These are phyloP conservation scores for Xanthoceras sorbifolium DNA, from an alignment of 345 rosid species.

Conservation along the genomic window DNA sequence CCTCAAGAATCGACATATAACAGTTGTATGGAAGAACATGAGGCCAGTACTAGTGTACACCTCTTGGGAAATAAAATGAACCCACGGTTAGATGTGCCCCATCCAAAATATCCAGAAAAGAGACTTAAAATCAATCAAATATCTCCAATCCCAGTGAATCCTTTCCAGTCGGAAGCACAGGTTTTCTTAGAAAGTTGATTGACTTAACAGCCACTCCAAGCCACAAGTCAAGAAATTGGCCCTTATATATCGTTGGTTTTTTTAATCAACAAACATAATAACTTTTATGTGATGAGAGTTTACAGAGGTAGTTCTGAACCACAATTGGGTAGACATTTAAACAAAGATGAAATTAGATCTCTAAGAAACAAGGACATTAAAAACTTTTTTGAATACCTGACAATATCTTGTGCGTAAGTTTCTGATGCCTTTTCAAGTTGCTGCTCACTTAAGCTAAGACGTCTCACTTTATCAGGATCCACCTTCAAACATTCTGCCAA, in stretches of 20 bases:
- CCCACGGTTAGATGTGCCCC: neutral
- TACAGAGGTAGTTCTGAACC: neutral
- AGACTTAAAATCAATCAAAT: neutral
- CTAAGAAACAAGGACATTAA: neutral
- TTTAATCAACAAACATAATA: neutral
- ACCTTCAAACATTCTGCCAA: slow-evolving; percentile 48
- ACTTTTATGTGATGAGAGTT: neutral
- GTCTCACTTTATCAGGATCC: slow-evolving; percentile 57
- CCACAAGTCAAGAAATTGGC: neutral
- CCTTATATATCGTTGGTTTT: neutral
- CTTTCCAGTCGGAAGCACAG: neutral
- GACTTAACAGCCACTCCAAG: neutral
- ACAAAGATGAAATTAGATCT: neutral
- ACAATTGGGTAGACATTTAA: neutral
- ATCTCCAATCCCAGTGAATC: neutral
- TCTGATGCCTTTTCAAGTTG: slow-evolving; percentile 53
- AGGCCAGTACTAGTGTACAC: neutral
- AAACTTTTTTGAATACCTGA: slow-evolving; percentile 38
- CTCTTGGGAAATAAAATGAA: neutral
- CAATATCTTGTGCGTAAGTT: slow-evolving; percentile 49
- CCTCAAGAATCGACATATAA: neutral
- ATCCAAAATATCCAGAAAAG: neutral
- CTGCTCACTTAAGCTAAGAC: slow-evolving; percentile 69
- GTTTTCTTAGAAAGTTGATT: neutral
- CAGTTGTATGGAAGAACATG: neutral